Base-by-base conservation (phyloP, 192 early-diverging fungal species). In the Rhizophagus prolifer region DNA sequence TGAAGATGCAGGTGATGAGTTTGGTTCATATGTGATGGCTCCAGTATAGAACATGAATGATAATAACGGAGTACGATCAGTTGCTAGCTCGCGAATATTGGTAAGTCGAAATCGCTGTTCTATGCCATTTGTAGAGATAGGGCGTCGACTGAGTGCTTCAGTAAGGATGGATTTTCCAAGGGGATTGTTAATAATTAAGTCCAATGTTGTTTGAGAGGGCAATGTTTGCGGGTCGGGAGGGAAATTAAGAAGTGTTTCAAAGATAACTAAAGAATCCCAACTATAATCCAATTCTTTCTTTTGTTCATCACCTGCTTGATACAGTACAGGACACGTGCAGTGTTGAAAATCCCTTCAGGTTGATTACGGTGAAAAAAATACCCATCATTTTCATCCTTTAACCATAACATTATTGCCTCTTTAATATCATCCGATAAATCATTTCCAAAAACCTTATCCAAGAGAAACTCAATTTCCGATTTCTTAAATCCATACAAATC, bases 331-430 rank as follows among this genome's bases (percentile, higher is more conserved):
- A 10, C 9, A 14, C 65, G 3, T 12, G 65, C 65, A 67, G 65
- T 1, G 31, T 67, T 67, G 19, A 67, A 67, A 36, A 67, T 34
- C 1, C 65, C 65, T 30, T 67, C 65, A 67, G 31, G 1, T 36
- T 67, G n/a, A 61, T 61, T 26, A 61, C 9, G n/a, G 30, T 72
- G 28, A 72, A 72, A 72, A 72, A 72, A 72, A 72, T 72, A 72
- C 16, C 71, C 25, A 16, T 59, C 54, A 72, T 58, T 72, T 72
- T 72, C 71, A 1, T 72, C 19, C 16, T 72, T 72, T 72, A 72
- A 72, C 71, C 71, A 72, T 72, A 1, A n/a, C 21, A 72, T 28
- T 72, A 72, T 72, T 25, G n/a, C 28, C 58, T 36, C 28, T 28
- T 60, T 72, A 72, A 72, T 28, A 72, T 72, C 28, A 59, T 12